These are phyloP conservation scores for Berkeleyomyces rouxiae DNA, from an alignment of 2,329 filamentous ascomycete species.

Conservation along the genomic window DNA sequence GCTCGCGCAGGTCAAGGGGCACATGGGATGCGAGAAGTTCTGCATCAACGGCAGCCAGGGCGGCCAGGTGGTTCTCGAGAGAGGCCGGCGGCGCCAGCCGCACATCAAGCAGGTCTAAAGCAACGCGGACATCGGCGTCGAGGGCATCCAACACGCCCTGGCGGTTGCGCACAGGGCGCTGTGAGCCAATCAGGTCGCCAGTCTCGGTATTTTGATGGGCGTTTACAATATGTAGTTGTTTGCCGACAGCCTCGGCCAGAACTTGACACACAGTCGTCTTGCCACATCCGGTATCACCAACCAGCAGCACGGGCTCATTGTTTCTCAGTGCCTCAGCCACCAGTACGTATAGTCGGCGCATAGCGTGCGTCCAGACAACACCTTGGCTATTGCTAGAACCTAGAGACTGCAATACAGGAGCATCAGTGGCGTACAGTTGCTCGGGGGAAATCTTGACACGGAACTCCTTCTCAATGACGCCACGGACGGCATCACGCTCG, in stretches of 20 bases:
- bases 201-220: constrained; percentile 98
- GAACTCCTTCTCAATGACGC: constrained; percentile 79
- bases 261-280: constrained; percentile 96
- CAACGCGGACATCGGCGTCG: constrained; percentile 38
- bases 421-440: constrained; percentile 50
- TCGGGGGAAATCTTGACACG: constrained; percentile 65
- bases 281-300: constrained; percentile 93
- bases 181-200: constrained; percentile 88
- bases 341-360: constrained; percentile 79
- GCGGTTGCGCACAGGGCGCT: constrained; percentile 77
- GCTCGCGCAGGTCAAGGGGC: constrained; percentile 30
- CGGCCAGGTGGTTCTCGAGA: constrained; percentile 17
- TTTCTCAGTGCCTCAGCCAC: constrained; percentile 76
- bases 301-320: constrained; percentile 82
- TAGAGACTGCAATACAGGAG: constrained; percentile 24
- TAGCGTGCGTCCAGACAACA: constrained; percentile 89
- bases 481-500: constrained; percentile 70
- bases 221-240: constrained; percentile 76
- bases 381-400: constrained; percentile 37
- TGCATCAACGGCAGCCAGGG: constrained; percentile 29
- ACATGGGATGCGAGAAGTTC: constrained; percentile 27
- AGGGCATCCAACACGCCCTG: constrained; percentile 53
- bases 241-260: constrained; percentile 62
- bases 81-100: neutral
- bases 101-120: constrained; percentile 26